Evolutionary conservation across 176 grass and related monocot genomes (phyloP), one percentile per base, ranked within the genome.

Genomic region (Avena insularis): DNA sequence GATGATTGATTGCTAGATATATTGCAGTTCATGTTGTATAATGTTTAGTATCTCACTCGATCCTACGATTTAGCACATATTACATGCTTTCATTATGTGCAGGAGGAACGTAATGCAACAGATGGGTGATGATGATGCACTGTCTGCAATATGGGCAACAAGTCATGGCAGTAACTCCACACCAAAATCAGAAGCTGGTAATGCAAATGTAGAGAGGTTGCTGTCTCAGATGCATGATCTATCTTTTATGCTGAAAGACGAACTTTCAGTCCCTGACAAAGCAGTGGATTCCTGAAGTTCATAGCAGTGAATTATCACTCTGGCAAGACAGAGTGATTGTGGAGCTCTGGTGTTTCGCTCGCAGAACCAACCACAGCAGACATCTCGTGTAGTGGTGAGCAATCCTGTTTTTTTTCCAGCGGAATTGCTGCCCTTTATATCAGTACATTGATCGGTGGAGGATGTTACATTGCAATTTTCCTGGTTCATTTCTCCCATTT

Each of bases 221-320:
- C 66, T 97, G 20, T 89, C 88, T 80, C 90, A 94, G 85, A 97
- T 89, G 90, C 89, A 80, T 19, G 93, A 97, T 56, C 83, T 97
- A 19, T 95, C 95, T 12, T 97, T 97, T 86, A 93, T 95, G 95
- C 79, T 91, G 20, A 93, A 90, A 75, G 93, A 95, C 80, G 91
- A 95, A 65, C 91, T 94, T 31, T 90, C 89, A 6, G 13, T 95
- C 78, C 95, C 91, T 55, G 85, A 91, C 68, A 95, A 95, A 78
- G 56, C 31, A 68, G 68, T 66, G 56, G 73, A 77, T 73, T 66
- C 49, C 29, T 91, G 77, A 94, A 66, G 17, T 77, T 69, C 49
- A 80, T 19, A 45, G 49, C 38, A 40, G 14, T 20, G 9, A 47
- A 21, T 3, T 36, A 48, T 10, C 9, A 48, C 49, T 86, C 47